These are phyloP conservation scores for Pyrenochaeta sp. DNA, from an alignment of 2,329 filamentous ascomycete genomes.

Conservation along the genomic window DNA sequence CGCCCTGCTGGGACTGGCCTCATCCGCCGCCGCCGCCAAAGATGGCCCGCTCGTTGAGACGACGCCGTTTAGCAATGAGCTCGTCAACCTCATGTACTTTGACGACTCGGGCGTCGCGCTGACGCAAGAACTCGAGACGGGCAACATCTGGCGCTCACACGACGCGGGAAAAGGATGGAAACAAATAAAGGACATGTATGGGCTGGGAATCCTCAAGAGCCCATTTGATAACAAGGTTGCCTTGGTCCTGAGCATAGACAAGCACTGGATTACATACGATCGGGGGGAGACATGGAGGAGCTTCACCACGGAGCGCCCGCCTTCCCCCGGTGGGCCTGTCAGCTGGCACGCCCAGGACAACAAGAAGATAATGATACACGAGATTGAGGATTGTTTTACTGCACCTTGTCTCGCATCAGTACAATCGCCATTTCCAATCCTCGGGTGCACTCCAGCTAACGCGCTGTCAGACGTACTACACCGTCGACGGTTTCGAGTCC, in stretches of 20 bases:
- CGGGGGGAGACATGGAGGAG: constrained; percentile 80
- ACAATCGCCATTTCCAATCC: constrained; percentile 44
- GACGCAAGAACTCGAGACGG: constrained; percentile 70
- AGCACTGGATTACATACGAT: constrained; percentile 85
- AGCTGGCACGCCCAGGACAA: constrained; percentile 84
- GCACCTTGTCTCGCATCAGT: constrained; percentile 56
- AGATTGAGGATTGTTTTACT: constrained; percentile 48
- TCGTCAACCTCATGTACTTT: constrained; percentile 83
- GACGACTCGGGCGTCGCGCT: constrained; percentile 85
- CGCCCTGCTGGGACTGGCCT: constrained; percentile 58
- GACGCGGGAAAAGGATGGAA: constrained; percentile 84
- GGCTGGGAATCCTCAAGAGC: constrained; percentile 73
- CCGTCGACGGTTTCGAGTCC: constrained; percentile 81
- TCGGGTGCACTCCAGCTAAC: constrained; percentile 13
- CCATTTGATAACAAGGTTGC: constrained; percentile 80
- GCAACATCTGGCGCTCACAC: constrained; percentile 76
- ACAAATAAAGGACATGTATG: constrained; percentile 67
- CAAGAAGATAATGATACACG: constrained; percentile 83
- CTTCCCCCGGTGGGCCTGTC: constrained; percentile 67
- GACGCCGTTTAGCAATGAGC: constrained; percentile 71
- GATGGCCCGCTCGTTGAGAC: constrained; percentile 71
- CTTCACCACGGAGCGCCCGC: constrained; percentile 68
- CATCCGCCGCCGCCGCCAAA: constrained; percentile 51
- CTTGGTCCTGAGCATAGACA: constrained; percentile 75
- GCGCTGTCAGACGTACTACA: constrained; percentile 67